A percentile compares a stretch with the other conserved stretches of the same genome.
Evolutionary conservation across 768 basidiomycete genomes (phyloP).

Genomic region (Boletus vermiculosoides): DNA sequence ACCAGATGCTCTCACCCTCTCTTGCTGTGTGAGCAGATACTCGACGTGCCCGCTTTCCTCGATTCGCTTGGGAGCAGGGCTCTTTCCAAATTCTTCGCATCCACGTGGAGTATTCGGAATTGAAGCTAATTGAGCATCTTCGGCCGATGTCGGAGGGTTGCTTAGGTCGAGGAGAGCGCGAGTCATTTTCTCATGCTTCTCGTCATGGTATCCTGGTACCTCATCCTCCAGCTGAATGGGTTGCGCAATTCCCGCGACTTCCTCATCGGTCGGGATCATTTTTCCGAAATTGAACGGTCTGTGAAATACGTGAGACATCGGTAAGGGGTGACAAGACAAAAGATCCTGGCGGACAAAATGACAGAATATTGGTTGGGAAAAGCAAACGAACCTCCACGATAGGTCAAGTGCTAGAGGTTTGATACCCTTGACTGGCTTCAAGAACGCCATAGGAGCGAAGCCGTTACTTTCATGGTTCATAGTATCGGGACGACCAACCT

Average conservation of each 20-base stretch:
- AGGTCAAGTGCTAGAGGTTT: constrained; percentile 58
- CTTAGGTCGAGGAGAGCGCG: constrained; percentile 14
- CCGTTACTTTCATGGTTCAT: neutral
- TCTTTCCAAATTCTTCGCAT: constrained; percentile 27
- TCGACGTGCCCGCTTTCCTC: constrained; percentile 14
- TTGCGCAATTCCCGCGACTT: constrained; percentile 23
- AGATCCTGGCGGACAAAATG: neutral
- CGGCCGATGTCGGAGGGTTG: constrained; percentile 7
- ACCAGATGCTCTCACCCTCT: constrained; percentile 19
- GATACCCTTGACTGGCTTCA: constrained; percentile 59
- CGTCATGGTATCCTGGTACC: constrained; percentile 13
- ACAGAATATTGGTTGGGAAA: neutral
- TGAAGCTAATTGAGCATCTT: constrained; percentile 3
- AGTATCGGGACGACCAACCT: neutral
- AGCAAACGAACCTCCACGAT: constrained; percentile 60
- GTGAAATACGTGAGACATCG: constrained; percentile 6
- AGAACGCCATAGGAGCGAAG: constrained; percentile 16
- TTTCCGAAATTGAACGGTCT: constrained; percentile 50
- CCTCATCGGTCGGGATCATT: constrained; percentile 32
- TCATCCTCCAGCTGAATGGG: constrained; percentile 16
- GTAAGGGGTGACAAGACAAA: neutral
- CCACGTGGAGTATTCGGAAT: constrained; percentile 13
- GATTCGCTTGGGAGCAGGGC: constrained; percentile 20
- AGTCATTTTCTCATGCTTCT: constrained; percentile 7
- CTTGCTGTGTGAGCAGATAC: constrained; percentile 27